Evolutionary conservation across 345 rosid species (phyloP), one percentile per base, ranked within the genome.

Genomic region (Brassica nigra): DNA sequence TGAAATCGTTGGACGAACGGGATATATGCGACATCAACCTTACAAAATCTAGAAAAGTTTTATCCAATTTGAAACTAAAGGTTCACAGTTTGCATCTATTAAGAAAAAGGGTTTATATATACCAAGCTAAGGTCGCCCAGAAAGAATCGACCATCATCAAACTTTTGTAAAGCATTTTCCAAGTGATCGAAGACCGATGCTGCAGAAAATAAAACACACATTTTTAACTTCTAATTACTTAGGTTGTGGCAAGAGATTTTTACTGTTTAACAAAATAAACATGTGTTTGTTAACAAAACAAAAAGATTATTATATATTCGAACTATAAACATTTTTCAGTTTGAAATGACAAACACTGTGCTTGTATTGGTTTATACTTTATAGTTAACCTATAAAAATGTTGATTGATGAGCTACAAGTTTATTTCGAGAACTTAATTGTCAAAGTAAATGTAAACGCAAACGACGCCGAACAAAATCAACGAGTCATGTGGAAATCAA

Each of bases 81-180:
- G 11, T 23, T 54, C 64, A 54, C 34, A 54, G 14, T 52, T 65
- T n/a, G 65, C 28, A 34, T 30, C 1, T 49, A 36, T 55, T 23
- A 7, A 20, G 64, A 66, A 8, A 14, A 2, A 44, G 23, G 27
- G 44, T 29, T 9, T 49, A 23, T 42, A 67, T 86, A 71, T 84
- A 92, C 98, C 92, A 86, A 80, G 78, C 94, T 90, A 70, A 88
- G 84, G 72, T 86, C 86, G 36, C 97, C 97, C 29, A 92, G 97
- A 79, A 95, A 87, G 90, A 92, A 92, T 0, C 97, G 93, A 3
- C 99, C 97, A 76, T 90, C 97, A 42, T 87, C 89, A 64, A 83
- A 90, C 66, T 89, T 92, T 0, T 80, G 65, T 65, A 92, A 86
- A 75, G 92, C 88, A 75, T 85, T 82, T 85, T 95, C 97, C 81